These are phyloP conservation scores for Debaryomyces hansenii DNA, from an alignment of 805 yeast species.

Conservation along the genomic window DNA sequence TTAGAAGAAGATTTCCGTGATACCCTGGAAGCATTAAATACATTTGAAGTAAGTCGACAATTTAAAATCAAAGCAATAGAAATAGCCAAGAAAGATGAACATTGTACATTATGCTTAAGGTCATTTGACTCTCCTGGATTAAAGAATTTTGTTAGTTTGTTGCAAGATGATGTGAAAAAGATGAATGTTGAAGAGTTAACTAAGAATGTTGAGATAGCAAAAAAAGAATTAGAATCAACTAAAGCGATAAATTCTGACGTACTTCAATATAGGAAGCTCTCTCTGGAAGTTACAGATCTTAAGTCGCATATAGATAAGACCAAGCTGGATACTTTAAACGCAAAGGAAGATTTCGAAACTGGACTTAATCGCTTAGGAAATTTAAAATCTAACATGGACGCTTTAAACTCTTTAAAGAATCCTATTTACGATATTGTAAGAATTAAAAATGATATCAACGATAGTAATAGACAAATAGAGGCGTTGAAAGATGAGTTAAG, in stretches of 20 bases:
- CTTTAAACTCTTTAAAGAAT: slow-evolving; percentile 18
- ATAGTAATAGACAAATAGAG: slow-evolving; percentile 23
- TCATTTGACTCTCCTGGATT: slow-evolving; percentile 50
- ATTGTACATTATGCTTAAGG: slow-evolving; percentile 74
- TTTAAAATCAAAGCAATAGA: slow-evolving; percentile 72
- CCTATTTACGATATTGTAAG: slow-evolving; percentile 36
- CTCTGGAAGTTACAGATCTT: slow-evolving; percentile 10
- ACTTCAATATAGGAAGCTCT: slow-evolving; percentile 23
- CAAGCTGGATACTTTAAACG: background rate
- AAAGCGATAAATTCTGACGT: slow-evolving; percentile 31
- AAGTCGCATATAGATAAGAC: slow-evolving; percentile 2
- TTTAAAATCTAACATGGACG: slow-evolving; percentile 7
- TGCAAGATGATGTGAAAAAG: slow-evolving; percentile 28
- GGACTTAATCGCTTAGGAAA: slow-evolving; percentile 6
- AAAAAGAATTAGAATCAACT: slow-evolving; percentile 29
- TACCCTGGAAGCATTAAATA: slow-evolving; percentile 65
- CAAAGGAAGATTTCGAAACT: slow-evolving; percentile 3
- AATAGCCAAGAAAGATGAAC: slow-evolving; percentile 53
- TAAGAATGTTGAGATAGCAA: slow-evolving; percentile 28
- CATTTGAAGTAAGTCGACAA: slow-evolving; percentile 64
- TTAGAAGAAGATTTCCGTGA: slow-evolving; percentile 62
- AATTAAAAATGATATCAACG: slow-evolving; percentile 27
- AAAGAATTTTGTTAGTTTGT: slow-evolving; percentile 23
- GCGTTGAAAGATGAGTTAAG: slow-evolving; percentile 32
- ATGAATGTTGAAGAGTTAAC: slow-evolving; percentile 27